Base-by-base conservation (phyloP, 331 rosid species). In the Erythrophleum ivorense region DNA sequence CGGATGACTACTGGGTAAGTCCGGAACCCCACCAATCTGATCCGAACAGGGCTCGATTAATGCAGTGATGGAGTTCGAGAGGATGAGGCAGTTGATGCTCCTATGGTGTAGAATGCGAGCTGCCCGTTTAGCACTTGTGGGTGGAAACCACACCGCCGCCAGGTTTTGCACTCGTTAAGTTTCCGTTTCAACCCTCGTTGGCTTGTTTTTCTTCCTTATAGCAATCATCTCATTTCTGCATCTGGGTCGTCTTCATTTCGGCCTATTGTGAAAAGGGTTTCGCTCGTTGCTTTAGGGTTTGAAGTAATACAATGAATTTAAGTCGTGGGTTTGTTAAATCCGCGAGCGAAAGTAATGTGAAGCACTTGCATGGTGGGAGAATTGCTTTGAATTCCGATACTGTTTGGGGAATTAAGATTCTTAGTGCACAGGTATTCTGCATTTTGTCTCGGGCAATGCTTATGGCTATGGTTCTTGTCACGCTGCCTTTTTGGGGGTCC, bases 101-200 rank as follows among this genome's bases (percentile, higher is more conserved):
- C 58, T 87, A 6, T 90, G 89, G 84, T 83, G 86, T 65, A 81
- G 85, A 90, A 84, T 78, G n/a, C 85, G 64, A 87, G 84, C 77
- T 84, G 77, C 59, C 46, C 88, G 88, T 33, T 82, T 86, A 0
- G 85, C 92, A 50, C 92, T 92, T 43, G 80, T 85, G 91, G 97
- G 94, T 87, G 97, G 89, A 33, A 92, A 92, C 76, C 97, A 92
- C 85, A 90, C 94, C 73, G 83, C 94, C 19, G 78, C 97, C 77
- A 90, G 94, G 84, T 92, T 90, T 65, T 90, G 91, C 82, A 60
- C 84, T 24, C 92, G 94, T 90, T 92, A 87, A 81, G 65, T 11
- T 69, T 49, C 71, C 48, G 4, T 48, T 80, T 10, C 29, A 9
- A 18, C 62, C 0, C 0, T 57, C 31, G 50, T 14, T 64, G 53